Evolutionary conservation across 192 early-diverging fungal genomes (phyloP), one percentile per base, ranked within the genome.

Genomic region (Backusella parvicylindrica): DNA sequence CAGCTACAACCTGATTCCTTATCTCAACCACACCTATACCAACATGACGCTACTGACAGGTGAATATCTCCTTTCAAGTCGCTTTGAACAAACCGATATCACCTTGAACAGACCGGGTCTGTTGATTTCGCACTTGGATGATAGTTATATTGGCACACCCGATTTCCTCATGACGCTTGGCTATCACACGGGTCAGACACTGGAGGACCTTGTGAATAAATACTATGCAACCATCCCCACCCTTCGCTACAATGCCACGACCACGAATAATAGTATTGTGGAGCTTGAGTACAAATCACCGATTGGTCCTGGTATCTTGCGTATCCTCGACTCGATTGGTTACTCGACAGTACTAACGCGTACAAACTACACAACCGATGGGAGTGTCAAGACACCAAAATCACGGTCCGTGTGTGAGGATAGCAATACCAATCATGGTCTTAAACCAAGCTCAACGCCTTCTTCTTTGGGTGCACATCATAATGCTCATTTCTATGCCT

Each of bases 221-320:
- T 32, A 41, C 4, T 79, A 78, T 28, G 23, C 47, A n/a, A 43
- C 36, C 7, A 53, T 75, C 5, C 73, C 74, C 0, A 37, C 40
- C 15, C 70, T 79, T 8, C 37, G 56, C 6, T 72, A 76, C 41
- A 82, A 78, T 37, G 18, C 5, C 13, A 76, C 75, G 16, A 36
- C 56, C 1, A 13, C 21, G 3, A 73, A 76, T 31, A 47, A 40
- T 30, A 76, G 69, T 0, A 35, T 68, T 6, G 37, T 38, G 2
- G 56, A 64, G 13, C 15, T 65, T 9, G 28, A 28, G 13, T 82
- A 82, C 47, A 50, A 41, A 4, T 82, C 69, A 11, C 70, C 81
- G 2, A 79, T 82, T 50, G 81, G 81, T 3, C 81, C 81, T 6
- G 81, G 76, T 26, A 79, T 82, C 12, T 43, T 82, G 38, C 56